Conservation (phyloP, 768 basidiomycete species). For the Tulasnella sp. region DNA sequence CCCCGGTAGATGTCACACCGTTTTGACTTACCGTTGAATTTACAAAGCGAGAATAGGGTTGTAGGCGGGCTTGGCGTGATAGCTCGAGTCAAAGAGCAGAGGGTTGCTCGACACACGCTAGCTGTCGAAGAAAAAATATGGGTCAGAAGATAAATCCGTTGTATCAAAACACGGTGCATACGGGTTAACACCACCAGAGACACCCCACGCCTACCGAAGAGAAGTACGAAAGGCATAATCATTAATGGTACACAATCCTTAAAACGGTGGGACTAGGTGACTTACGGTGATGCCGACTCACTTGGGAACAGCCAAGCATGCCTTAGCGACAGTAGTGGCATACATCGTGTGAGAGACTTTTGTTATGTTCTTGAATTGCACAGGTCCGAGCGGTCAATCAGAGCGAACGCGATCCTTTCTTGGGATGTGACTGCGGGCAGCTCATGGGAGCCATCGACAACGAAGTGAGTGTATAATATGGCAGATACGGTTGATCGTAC, state of each 20-base stretch:
- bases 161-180: neutral
- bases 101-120: constrained; percentile 4
- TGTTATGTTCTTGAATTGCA: too few relatives aligned
- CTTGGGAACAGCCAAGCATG: constrained; percentile 3
- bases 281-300: constrained; percentile 13
- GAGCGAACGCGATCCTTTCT: too few relatives aligned
- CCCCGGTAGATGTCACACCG: too few relatives aligned
- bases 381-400: too few relatives aligned
- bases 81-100: constrained; percentile 12
- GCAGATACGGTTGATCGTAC: too few relatives aligned
- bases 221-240: neutral
- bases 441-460: too few relatives aligned
- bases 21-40: too few relatives aligned
- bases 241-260: neutral
- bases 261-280: neutral
- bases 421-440: too few relatives aligned
- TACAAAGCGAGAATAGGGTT: constrained; percentile 6
- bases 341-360: neutral
- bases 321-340: neutral
- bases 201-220: constrained; percentile 11
- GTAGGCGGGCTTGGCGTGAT: constrained; percentile 4
- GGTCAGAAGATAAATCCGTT: neutral
- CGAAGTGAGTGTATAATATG: too few relatives aligned
- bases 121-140: neutral
- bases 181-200: constrained; percentile 5